Percentiles rank a stretch among this genome's conserved stretches.
These are phyloP conservation scores for Cytospora piceae DNA, from an alignment of 2,329 filamentous ascomycete genomes.

Conservation along the genomic window DNA sequence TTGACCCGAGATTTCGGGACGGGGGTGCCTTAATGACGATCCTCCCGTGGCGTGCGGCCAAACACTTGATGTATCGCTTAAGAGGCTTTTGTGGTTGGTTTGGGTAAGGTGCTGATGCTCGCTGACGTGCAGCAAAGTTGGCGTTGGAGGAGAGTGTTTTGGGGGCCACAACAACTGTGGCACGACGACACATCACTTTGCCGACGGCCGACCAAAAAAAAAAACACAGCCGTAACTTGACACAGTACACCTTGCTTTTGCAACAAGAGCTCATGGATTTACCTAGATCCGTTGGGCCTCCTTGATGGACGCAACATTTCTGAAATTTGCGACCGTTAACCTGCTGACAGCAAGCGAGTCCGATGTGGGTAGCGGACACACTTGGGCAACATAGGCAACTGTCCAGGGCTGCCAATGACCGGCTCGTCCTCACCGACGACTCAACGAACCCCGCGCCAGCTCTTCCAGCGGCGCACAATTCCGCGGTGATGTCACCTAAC, in stretches of 20 bases:
- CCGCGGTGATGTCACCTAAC: background rate
- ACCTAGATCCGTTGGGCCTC: background rate
- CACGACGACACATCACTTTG: slow-evolving; percentile 3
- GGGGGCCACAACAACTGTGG: background rate
- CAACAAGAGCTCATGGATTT: background rate
- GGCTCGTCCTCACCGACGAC: background rate
- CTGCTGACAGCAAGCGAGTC: background rate
- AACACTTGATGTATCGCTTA: background rate
- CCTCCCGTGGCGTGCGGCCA: slow-evolving; percentile 2
- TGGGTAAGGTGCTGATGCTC: slow-evolving; percentile 8
- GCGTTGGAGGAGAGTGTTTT: background rate
- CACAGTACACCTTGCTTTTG: background rate
- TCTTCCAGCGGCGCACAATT: background rate
- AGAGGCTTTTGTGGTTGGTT: background rate
- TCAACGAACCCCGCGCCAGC: background rate
- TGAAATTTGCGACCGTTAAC: background rate
- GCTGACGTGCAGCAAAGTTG: slow-evolving; percentile 19
- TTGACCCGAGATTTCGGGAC: slow-evolving; percentile 9
- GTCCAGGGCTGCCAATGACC: background rate
- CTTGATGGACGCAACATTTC: background rate
- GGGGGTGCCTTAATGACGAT: background rate
- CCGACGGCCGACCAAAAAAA: background rate
- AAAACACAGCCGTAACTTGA: background rate
- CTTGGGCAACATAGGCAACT: background rate
- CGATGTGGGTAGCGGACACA: background rate